These are phyloP conservation scores for Friedmanniomyces endolithicus DNA, from an alignment of 495 filamentous ascomycete species.

Conservation along the genomic window DNA sequence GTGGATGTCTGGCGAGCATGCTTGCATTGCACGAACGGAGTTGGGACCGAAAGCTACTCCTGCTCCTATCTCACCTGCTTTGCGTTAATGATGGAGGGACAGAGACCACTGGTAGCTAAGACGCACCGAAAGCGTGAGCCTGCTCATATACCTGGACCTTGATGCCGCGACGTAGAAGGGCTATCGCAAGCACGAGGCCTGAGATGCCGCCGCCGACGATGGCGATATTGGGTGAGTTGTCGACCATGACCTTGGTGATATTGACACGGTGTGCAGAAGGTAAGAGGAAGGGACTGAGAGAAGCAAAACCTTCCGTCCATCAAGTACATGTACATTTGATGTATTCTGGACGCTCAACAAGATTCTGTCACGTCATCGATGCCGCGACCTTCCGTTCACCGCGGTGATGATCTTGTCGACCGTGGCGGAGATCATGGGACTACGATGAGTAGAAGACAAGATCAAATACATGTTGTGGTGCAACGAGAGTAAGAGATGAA, in stretches of 20 bases:
- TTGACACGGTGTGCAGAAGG: too few species aligned
- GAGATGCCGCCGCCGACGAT: slow-evolving; percentile 27
- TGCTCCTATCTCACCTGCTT: slow-evolving; percentile 16
- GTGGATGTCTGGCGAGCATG: slow-evolving; percentile 37
- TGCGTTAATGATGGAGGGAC: neutral
- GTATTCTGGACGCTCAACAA: too few species aligned
- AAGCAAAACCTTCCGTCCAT: too few species aligned
- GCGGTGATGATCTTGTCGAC: too few species aligned
- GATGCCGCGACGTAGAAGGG: slow-evolving; percentile 23
- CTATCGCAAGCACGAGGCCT: slow-evolving; percentile 23
- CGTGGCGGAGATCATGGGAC: too few species aligned
- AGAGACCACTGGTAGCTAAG: neutral
- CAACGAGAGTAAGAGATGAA: too few species aligned
- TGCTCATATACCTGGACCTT: slow-evolving; percentile 19
- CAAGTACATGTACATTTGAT: too few species aligned
- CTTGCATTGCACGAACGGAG: slow-evolving; percentile 34
- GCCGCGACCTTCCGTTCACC: too few species aligned
- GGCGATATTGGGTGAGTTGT: slow-evolving; percentile 12
- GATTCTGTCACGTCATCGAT: too few species aligned
- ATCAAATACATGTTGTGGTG: too few species aligned
- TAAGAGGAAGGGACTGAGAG: too few species aligned
- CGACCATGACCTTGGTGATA: neutral
- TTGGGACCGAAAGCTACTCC: slow-evolving; percentile 50
- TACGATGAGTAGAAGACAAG: too few species aligned
- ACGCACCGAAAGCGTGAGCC: slow-evolving; percentile 16